Percentiles rank a stretch among this genome's conserved stretches.
Conservation (phyloP, 1,284 basidiomycete genomes). For the Fomitopsis schrenkii region DNA sequence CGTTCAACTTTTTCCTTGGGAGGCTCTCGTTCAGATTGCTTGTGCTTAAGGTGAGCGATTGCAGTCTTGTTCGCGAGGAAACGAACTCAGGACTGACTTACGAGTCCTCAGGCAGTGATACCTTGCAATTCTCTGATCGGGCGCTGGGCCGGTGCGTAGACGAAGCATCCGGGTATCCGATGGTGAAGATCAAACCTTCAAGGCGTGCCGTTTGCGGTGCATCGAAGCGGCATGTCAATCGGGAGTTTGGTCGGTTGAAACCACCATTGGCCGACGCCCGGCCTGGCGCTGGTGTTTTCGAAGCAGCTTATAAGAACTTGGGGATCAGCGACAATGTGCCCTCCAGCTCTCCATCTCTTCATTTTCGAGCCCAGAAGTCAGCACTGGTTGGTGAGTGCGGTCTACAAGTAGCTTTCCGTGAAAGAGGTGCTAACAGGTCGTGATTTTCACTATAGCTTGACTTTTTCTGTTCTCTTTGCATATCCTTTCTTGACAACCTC, state of each 20-base stretch:
- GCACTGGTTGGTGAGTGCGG: slow-evolving; percentile 1
- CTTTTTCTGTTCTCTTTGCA: background rate
- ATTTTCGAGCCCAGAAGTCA: background rate
- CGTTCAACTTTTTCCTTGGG: too few species aligned
- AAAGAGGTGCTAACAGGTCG: background rate
- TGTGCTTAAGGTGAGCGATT: too few species aligned
- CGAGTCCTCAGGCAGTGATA: too few species aligned
- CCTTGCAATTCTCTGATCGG: too few species aligned
- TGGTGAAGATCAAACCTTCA: background rate
- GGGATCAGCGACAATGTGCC: background rate
- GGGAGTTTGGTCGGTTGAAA: background rate
- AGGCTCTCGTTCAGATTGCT: too few species aligned
- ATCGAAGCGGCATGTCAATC: background rate
- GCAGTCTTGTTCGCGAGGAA: too few species aligned
- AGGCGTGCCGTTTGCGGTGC: background rate
- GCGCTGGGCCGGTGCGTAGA: too few species aligned
- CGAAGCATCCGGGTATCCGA: too few species aligned
- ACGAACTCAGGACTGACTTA: too few species aligned
- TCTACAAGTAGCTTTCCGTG: too few species aligned
- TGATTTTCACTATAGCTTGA: background rate
- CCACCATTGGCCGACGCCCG: background rate
- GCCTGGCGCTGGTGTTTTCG: background rate
- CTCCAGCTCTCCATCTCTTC: background rate
- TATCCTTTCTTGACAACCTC: background rate
- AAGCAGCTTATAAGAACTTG: background rate